Evolutionary conservation across 2,329 filamentous ascomycete species (phyloP), one percentile per base, ranked within the genome.

Genomic region (Dothideomycetes sp.): DNA sequence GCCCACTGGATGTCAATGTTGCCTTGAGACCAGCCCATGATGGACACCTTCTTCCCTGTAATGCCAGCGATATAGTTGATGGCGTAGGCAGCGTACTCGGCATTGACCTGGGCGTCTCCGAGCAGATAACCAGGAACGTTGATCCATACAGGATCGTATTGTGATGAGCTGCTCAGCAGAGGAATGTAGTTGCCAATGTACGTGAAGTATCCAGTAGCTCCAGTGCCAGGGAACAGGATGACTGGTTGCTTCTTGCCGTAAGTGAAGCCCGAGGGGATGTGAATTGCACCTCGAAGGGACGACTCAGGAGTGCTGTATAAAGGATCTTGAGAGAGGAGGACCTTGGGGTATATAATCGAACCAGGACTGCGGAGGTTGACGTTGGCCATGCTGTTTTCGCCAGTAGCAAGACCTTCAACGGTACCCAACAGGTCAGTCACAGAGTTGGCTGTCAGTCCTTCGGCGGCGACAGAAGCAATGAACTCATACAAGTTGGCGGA

Each of bases 1-100:
- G 68, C 70, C 74, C 73, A 77, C 51, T 78, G 74, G 0, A 66
- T 60, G 44, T 71, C 59, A 2, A 77, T 55, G 33, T 66, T 68
- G 12, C 73, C 73, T 54, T 78, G 72, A 0, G 70, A 74, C 70
- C 69, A 77, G 11, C 62, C 63, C n/a, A 76, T 54, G 15, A 74
- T 57, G 13, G 61, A 58, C 5, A 71, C 56, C 15, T 66, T 60
- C 16, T 57, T 52, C 31, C 49, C 46, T 30, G 59, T 62, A 45
- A 71, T 55, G 23, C 54, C 59, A 19, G 60, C 55, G 43, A 76
- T 63, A 55, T 76, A 77, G 57, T 76, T 72, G 45, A 76, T 69
- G 4, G 73, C 71, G 52, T 78, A 76, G 3, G 71, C 70, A 27
- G 73, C 65, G 48, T 71, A 75, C 52, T 77, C 73, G 4, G 69